A percentile compares a stretch with the other conserved stretches of the same genome.
phyloP scores from a whole-genome alignment of 2,329 filamentous ascomycete species.

The Phialophora expanda region DNA sequence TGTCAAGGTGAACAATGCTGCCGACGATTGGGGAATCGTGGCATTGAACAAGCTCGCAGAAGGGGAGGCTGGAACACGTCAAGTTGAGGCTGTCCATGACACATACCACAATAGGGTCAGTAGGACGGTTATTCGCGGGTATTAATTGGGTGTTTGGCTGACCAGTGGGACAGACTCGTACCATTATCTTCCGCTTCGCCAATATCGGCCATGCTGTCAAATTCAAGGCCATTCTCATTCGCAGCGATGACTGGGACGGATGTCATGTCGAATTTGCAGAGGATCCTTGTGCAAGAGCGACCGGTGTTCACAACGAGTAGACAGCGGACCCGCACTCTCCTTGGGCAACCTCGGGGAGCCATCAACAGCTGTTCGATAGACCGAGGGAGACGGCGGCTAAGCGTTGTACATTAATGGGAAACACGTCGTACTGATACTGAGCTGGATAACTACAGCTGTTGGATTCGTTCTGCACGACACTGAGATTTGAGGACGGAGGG shows the following conservation, averaged over 20 bases:
- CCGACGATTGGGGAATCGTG: constrained; percentile 48
- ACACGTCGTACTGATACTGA: background rate
- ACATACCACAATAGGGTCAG: constrained; percentile 51
- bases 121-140: constrained; percentile 31
- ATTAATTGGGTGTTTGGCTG: background rate
- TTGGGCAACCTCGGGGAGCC: background rate
- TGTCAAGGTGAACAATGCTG: constrained; percentile 51
- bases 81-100: constrained; percentile 54
- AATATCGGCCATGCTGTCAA: constrained; percentile 54
- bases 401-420: background rate
- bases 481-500: background rate
- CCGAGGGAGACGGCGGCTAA: background rate
- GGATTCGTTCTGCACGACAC: background rate
- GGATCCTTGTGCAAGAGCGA: constrained; percentile 47
- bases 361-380: background rate
- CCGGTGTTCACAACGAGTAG: constrained; percentile 20
- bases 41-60: constrained; percentile 48
- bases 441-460: background rate
- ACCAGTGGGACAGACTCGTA: constrained; percentile 45
- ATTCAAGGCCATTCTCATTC: constrained; percentile 50
- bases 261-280: constrained; percentile 51
- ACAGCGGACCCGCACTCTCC: background rate
- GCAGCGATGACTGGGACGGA: constrained; percentile 53
- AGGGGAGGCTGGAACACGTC: constrained; percentile 45
- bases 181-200: constrained; percentile 56